Evolutionary conservation across 1,284 basidiomycete genomes (phyloP).

Genomic region (Trametes sp.): DNA sequence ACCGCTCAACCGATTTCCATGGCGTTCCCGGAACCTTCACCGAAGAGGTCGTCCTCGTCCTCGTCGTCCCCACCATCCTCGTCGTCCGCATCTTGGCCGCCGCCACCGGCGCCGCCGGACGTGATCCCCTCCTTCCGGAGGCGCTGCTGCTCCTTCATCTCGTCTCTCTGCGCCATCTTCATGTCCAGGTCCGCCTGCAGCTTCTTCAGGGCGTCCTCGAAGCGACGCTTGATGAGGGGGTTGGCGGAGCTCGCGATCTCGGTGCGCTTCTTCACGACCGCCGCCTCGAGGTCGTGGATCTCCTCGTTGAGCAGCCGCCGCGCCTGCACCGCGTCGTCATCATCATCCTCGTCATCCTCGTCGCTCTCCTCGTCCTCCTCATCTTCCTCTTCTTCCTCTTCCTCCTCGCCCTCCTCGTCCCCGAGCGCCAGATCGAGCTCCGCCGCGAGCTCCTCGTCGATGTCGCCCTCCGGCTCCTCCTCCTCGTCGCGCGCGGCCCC

Average conservation of each 20-base stretch:
- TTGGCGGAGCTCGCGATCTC: conserved; percentile 91
- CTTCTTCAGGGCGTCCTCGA: conserved; percentile 92
- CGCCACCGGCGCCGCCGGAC: conserved; percentile 53
- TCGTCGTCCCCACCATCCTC: conserved; percentile 44
- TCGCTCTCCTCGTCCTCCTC: conserved; percentile 76
- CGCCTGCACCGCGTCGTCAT: conserved; percentile 71
- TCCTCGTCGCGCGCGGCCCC: conserved; percentile 62
- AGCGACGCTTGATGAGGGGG: conserved; percentile 92
- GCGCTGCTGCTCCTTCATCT: conserved; percentile 75
- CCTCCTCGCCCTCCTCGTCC: conserved; percentile 56
- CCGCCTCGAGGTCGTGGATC: conserved; percentile 88
- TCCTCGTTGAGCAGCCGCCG: conserved; percentile 88
- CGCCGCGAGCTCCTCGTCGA: conserved; percentile 81
- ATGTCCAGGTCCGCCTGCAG: conserved; percentile 86
- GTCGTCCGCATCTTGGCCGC: conserved; percentile 50
- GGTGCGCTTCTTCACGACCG: conserved; percentile 85
- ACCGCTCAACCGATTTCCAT: conserved; percentile 53
- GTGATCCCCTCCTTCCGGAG: conserved; percentile 68
- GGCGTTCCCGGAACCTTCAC: conserved; percentile 50
- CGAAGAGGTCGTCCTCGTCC: conserved; percentile 70
- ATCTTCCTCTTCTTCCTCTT: conserved; percentile 73
- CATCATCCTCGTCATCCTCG: conserved; percentile 73
- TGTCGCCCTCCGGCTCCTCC: conserved; percentile 78
- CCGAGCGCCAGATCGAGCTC: conserved; percentile 76
- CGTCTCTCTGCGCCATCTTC: conserved; percentile 83